phyloP scores from a whole-genome alignment of 2,329 filamentous ascomycete species.

The Fusarium incarnatum region DNA sequence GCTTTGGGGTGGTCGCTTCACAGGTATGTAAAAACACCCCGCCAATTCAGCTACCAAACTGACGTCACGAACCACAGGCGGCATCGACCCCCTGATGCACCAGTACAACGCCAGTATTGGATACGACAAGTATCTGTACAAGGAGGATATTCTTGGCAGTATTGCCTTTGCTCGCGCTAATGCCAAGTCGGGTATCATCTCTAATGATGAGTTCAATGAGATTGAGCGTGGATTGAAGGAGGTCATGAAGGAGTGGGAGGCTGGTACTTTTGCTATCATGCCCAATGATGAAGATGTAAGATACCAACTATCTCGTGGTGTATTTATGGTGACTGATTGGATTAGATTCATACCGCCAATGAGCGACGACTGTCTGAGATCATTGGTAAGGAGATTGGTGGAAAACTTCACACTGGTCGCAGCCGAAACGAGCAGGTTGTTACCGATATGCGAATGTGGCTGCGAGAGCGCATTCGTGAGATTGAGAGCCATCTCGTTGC shows the following conservation, averaged over 20 bases:
- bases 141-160: conserved; percentile 82
- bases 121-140: conserved; percentile 82
- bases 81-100: conserved; percentile 86
- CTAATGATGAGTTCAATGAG: conserved; percentile 75
- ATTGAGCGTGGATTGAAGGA: conserved; percentile 78
- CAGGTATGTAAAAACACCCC: neutral
- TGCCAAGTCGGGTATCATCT: conserved; percentile 78
- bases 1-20: conserved; percentile 24
- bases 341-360: conserved; percentile 72
- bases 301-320: neutral
- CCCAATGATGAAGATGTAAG: conserved; percentile 64
- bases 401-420: conserved; percentile 89
- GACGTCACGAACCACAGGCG: conserved; percentile 51
- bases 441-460: conserved; percentile 91
- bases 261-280: conserved; percentile 63
- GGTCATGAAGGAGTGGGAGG: conserved; percentile 67
- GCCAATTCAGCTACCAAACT: conserved; percentile 33
- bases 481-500: conserved; percentile 76
- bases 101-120: conserved; percentile 81
- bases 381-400: conserved; percentile 85
- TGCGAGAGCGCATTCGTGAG: conserved; percentile 77
- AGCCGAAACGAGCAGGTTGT: conserved; percentile 92
- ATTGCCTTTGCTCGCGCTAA: conserved; percentile 89
- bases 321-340: no score
- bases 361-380: conserved; percentile 82